Evolutionary conservation across 2,329 filamentous ascomycete species (phyloP), one percentile per base, ranked within the genome.

Genomic region (Sclerotiophoma versabilis): DNA sequence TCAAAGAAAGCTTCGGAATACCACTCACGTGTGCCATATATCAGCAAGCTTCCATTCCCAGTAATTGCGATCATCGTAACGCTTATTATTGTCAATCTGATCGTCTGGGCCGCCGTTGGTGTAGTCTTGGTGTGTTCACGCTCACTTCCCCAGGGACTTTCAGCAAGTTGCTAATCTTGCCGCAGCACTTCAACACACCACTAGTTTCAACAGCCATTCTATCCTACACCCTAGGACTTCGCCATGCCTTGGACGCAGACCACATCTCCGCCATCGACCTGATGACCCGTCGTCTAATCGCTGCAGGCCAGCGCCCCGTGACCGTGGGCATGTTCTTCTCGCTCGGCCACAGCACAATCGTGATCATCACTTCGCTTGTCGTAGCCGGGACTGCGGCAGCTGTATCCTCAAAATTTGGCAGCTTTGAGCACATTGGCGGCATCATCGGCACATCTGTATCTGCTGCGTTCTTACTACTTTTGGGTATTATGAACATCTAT

Each of bases 191-290:
- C 38, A 66, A 70, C 54, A 84, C 81, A 0, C 78, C 81, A 0
- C 83, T 97, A 58, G 85, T 93, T 43, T 90, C 90, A 2, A 88
- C 92, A 2, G 91, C 92, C 1, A 87, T 93, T 2, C 84, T 98
- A 0, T 88, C 93, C 22, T 98, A 96, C 75, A 91, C 91, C 0
- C 84, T 98, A 10, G 93, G 93, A 2, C 83, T 98, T 11, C 89
- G 93, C 34, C 93, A 98, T 80, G 93, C 93, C n/a, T 85, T 98
- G 37, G 95, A 98, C 70, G 95, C 93, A n/a, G 93, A 98, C 76
- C 95, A 98, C 71, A 91, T 91, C 60, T 87, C 85, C 33, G 93
- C 93, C 59, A 99, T 98, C 67, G 93, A 98, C 76, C 84, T 98
- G 30, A 96, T 96, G 88, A 98, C 95, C 0, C 84, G 95, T 3